A percentile compares a stretch with the other conserved stretches of the same genome.
Conservation (phyloP, 192 early-diverging fungal species). For the Rhizophagus prolifer region DNA sequence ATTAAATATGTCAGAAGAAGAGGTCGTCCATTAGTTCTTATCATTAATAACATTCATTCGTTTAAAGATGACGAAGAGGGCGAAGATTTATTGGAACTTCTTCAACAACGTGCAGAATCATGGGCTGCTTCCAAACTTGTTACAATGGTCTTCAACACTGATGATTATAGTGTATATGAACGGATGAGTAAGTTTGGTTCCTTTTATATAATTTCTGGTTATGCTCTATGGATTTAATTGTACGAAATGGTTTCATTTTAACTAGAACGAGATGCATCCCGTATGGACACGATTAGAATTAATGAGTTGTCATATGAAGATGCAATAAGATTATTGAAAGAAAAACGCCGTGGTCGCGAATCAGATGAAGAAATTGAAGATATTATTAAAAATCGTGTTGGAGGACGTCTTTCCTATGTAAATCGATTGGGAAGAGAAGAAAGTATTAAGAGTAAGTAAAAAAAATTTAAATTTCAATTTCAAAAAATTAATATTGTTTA, state of each 20-base stretch:
- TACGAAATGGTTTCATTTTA: background rate
- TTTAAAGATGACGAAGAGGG: slow-evolving; percentile 31
- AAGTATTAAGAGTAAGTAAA: slow-evolving; percentile 11
- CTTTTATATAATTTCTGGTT: background rate
- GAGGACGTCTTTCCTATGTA: slow-evolving; percentile 19
- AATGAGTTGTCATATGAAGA: background rate
- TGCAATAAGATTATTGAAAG: slow-evolving; percentile 12
- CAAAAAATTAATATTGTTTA: background rate
- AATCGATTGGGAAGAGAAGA: slow-evolving; percentile 22
- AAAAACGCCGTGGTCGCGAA: background rate
- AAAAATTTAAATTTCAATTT: background rate
- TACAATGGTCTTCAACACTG: slow-evolving; percentile 23
- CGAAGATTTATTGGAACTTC: slow-evolving; percentile 20
- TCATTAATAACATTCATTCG: slow-evolving; percentile 31
- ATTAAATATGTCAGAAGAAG: slow-evolving; percentile 1
- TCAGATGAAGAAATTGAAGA: slow-evolving; percentile 7
- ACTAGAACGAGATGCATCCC: slow-evolving; percentile 28
- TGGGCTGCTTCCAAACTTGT: slow-evolving; percentile 26
- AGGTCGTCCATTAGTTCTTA: slow-evolving; percentile 10
- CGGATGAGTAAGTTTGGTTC: slow-evolving; percentile 19
- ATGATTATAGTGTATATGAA: slow-evolving; percentile 29
- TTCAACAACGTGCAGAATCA: slow-evolving; percentile 28
- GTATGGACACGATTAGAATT: slow-evolving; percentile 27
- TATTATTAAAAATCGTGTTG: slow-evolving; percentile 8
- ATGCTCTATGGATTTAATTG: background rate